Conservation (phyloP, 139 green algal species). For the Trebouxia sp. region DNA sequence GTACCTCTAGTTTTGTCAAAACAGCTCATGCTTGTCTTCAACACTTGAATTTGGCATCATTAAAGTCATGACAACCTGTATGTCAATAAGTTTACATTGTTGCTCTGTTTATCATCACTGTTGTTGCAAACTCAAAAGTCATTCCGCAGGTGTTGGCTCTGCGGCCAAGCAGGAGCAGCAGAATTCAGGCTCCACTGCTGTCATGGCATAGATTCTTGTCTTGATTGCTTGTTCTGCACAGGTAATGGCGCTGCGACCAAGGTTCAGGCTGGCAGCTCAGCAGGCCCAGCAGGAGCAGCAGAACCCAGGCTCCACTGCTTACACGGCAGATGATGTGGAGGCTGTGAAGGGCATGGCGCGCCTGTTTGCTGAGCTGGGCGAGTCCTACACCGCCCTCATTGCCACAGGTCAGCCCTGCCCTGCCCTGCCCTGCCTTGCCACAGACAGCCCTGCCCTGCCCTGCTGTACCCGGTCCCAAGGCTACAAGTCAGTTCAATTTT, state of each 20-base stretch:
- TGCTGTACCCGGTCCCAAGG: background rate
- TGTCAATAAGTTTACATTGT: no score
- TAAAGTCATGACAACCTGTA: no score
- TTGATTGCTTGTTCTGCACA: no score
- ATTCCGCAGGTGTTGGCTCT: background rate
- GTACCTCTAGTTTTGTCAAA: no score
- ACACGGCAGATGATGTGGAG: constrained; percentile 72
- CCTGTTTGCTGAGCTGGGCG: constrained; percentile 90
- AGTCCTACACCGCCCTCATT: constrained; percentile 84
- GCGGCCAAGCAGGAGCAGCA: background rate
- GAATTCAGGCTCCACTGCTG: no score
- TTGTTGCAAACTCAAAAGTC: no score
- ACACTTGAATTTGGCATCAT: no score
- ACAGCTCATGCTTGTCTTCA: no score
- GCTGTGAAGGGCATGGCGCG: constrained; percentile 87
- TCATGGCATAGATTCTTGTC: no score
- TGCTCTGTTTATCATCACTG: no score
- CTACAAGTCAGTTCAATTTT: background rate
- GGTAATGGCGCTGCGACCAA: constrained; percentile 76
- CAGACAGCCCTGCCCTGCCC: background rate
- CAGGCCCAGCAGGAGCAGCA: constrained; percentile 6
- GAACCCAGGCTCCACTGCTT: background rate
- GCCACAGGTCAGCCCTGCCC: constrained; percentile 51
- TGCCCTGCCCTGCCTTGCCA: background rate
- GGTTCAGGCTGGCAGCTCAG: constrained; percentile 64